Evolutionary conservation across 1,284 basidiomycete species (phyloP).

Genomic region (Fomitiporia mediterranea): DNA sequence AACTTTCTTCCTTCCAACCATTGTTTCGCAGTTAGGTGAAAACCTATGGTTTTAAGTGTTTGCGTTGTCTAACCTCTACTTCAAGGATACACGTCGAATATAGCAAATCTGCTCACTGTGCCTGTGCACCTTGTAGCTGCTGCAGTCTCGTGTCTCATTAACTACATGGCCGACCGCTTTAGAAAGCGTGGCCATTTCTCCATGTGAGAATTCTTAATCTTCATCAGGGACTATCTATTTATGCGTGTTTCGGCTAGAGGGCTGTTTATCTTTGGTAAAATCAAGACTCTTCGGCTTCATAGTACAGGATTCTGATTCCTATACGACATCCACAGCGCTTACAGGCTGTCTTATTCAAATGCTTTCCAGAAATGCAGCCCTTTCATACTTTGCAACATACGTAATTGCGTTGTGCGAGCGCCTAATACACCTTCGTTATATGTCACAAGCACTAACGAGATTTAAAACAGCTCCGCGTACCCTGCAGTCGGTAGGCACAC

Average conservation of each 20-base stretch:
- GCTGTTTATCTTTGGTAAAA: constrained; percentile 35
- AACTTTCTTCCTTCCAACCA: constrained; percentile 66
- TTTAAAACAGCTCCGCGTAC: too few species aligned
- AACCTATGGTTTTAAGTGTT: background rate
- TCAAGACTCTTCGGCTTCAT: background rate
- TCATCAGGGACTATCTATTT: too few species aligned
- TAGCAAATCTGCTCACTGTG: constrained; percentile 66
- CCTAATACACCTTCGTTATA: too few species aligned
- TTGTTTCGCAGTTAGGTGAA: constrained; percentile 54
- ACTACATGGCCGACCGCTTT: constrained; percentile 55
- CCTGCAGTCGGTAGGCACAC: constrained; percentile 61
- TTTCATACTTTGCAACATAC: constrained; percentile 70
- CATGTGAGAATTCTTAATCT: constrained; percentile 38
- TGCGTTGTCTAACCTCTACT: constrained; percentile 11
- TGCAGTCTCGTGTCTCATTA: constrained; percentile 56
- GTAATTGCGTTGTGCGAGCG: constrained; percentile 52
- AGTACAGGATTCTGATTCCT: constrained; percentile 1
- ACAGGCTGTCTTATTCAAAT: constrained; percentile 71
- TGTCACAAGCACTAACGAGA: too few species aligned
- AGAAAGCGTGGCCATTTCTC: constrained; percentile 58
- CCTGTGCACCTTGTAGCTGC: constrained; percentile 68
- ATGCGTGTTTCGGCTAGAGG: constrained; percentile 23
- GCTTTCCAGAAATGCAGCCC: constrained; percentile 50
- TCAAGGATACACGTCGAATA: constrained; percentile 62
- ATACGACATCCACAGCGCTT: constrained; percentile 24